Evolutionary conservation across 352 stramenopile genomes (phyloP).

Genomic region (Aphanomyces cochlioides): DNA sequence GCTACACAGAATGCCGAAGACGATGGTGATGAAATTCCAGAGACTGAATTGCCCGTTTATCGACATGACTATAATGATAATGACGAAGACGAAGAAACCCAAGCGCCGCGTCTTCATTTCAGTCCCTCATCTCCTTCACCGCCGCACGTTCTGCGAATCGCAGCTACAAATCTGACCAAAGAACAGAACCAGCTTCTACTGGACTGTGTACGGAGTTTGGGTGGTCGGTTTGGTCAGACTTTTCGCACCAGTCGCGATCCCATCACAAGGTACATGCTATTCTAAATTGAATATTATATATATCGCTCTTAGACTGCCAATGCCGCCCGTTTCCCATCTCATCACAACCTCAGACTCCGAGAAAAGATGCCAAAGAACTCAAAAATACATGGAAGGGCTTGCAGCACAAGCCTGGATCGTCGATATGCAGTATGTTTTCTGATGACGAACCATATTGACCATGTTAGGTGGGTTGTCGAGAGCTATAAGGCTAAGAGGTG

Average conservation of each 20-base stretch:
- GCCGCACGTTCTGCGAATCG: conserved; percentile 26
- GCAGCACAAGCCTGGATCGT: conserved; percentile 70
- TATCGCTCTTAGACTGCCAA: conserved; percentile 58
- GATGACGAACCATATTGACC: conserved; percentile 5
- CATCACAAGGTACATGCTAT: conserved; percentile 30
- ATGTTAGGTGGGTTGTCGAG: conserved; percentile 51
- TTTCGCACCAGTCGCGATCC: conserved; percentile 65
- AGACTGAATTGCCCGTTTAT: conserved; percentile 23
- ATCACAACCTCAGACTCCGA: conserved; percentile 27
- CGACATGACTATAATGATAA: conserved; percentile 27
- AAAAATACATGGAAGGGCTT: conserved; percentile 83
- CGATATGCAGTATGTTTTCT: conserved; percentile 42
- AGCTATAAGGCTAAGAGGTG: conserved; percentile 58
- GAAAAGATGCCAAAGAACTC: conserved; percentile 70
- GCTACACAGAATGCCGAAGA: conserved; percentile 31
- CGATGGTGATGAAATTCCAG: conserved; percentile 25
- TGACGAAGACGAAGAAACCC: conserved; percentile 34
- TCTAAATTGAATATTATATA: conserved; percentile 2
- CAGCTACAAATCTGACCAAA: conserved; percentile 7
- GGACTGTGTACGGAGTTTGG: neutral
- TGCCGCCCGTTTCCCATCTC: conserved; percentile 53
- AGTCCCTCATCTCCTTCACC: neutral
- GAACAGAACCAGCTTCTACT: neutral
- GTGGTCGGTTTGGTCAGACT: conserved; percentile 63
- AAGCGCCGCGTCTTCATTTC: conserved; percentile 26